Conservation (phyloP, 129 eudicot genomes). For the Smallanthus sonchifolius region DNA sequence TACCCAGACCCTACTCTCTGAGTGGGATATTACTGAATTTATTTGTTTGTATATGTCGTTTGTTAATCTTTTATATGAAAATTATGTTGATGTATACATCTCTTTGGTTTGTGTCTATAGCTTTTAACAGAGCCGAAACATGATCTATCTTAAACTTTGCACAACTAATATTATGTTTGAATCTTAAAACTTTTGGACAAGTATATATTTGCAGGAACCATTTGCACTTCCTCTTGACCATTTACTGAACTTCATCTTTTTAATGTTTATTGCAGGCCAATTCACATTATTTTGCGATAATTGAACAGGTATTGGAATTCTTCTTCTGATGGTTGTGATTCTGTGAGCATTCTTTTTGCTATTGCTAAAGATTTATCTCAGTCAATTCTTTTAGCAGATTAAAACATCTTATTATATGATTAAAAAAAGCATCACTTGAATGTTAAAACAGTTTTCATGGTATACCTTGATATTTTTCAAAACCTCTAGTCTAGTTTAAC, state of each 20-base stretch:
- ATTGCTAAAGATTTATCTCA: not conserved
- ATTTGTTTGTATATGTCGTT: too few relatives aligned
- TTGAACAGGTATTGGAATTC: constrained; percentile 79
- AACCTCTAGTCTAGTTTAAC: not conserved
- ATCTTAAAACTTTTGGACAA: not conserved
- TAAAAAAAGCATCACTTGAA: not conserved
- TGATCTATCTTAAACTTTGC: not conserved
- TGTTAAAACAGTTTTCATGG: not conserved
- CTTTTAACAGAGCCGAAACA: not conserved
- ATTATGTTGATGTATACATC: not conserved
- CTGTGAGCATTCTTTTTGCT: not conserved
- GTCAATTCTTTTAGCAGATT: not conserved
- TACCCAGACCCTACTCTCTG: too few relatives aligned
- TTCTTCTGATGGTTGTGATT: constrained; percentile 13
- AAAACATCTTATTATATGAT: not conserved
- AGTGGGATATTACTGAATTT: too few relatives aligned
- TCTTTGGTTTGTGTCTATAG: not conserved
- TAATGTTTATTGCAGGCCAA: constrained; percentile 74
- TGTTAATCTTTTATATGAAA: too few relatives aligned
- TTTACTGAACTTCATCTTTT: constrained; percentile 15
- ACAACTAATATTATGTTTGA: not conserved
- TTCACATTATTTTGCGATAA: constrained; percentile 96
- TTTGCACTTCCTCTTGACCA: not conserved
- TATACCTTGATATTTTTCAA: not conserved
- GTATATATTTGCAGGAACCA: not conserved